A percentile compares a stretch with the other conserved stretches of the same genome.
phyloP scores from a whole-genome alignment of 2,329 filamentous ascomycete genomes.

The Shiraia sp. region DNA sequence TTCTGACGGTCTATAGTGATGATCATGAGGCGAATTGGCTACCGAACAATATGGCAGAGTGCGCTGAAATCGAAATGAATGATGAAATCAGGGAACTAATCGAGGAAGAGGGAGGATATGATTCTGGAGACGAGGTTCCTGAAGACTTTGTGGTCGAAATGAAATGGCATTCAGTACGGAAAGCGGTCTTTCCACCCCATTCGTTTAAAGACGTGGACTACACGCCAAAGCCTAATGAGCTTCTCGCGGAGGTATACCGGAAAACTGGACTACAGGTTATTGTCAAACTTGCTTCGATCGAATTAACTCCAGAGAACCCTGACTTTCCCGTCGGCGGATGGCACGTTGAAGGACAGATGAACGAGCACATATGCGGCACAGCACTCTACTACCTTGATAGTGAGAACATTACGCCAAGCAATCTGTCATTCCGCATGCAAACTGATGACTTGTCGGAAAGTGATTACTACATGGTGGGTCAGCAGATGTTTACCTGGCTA shows the following conservation, averaged over 20 bases:
- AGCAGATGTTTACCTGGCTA: constrained; percentile 18
- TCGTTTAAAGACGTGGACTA: constrained; percentile 19
- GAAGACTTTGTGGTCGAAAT: constrained; percentile 2
- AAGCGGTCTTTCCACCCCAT: constrained; percentile 17
- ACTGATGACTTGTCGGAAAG: constrained; percentile 7
- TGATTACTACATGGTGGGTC: constrained; percentile 9
- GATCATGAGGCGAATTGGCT: constrained; percentile 16
- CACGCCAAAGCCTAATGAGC: constrained; percentile 6
- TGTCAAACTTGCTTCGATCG: constrained; percentile 64
- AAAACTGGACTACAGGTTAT: constrained; percentile 59
- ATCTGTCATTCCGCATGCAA: constrained; percentile 27
- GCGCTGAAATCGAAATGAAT: constrained; percentile 8
- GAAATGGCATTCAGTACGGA: constrained; percentile 22
- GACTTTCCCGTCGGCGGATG: constrained; percentile 58
- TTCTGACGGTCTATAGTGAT: constrained; percentile 11
- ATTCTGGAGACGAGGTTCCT: constrained; percentile 2
- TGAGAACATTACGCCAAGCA: constrained; percentile 59
- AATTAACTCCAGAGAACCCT: constrained; percentile 62
- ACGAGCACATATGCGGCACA: constrained; percentile 67
- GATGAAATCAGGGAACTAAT: constrained; percentile 5
- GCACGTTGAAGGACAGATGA: constrained; percentile 56
- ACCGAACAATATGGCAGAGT: constrained; percentile 6
- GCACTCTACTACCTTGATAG: constrained; percentile 65
- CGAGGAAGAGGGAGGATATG: constrained; percentile 2
- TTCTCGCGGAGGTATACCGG: constrained; percentile 16